Percentiles rank a stretch among this genome's conserved stretches.
These are phyloP conservation scores for Xylaria acuta DNA, from an alignment of 495 filamentous ascomycete genomes.

Conservation along the genomic window DNA sequence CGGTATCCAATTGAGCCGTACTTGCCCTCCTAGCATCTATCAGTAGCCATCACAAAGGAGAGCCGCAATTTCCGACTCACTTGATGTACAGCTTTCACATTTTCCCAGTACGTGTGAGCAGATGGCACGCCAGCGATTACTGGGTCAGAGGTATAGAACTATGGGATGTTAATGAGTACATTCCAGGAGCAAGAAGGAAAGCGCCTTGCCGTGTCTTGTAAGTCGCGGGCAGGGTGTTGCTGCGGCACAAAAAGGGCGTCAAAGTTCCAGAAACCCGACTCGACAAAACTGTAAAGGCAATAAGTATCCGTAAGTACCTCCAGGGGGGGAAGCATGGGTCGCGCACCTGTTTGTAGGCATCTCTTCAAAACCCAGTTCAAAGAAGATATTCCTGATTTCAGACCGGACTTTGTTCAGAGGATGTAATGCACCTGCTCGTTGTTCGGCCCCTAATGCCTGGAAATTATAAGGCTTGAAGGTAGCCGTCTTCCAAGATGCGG, in stretches of 20 bases:
- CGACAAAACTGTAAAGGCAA: conserved; percentile 64
- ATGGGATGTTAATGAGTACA: background rate
- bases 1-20: conserved; percentile 95
- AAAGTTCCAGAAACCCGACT: conserved; percentile 99
- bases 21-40: conserved; percentile 64
- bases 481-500: conserved; percentile 80
- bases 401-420: conserved; percentile 93
- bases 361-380: conserved; percentile 87
- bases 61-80: background rate
- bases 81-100: conserved; percentile 7
- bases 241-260: conserved; percentile 97
- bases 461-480: conserved; percentile 98
- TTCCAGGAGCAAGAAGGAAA: conserved; percentile 4
- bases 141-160: conserved; percentile 9
- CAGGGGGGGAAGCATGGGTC: background rate
- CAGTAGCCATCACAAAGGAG: background rate
- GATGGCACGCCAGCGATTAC: background rate
- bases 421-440: conserved; percentile 83
- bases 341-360: conserved; percentile 77
- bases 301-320: conserved; percentile 5
- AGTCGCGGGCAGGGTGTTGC: conserved; percentile 95
- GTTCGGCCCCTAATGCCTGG: conserved; percentile 81
- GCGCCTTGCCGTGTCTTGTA: conserved; percentile 76
- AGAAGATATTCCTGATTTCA: conserved; percentile 98
- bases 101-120: background rate